Evolutionary conservation across 2,329 filamentous ascomycete genomes (phyloP), one percentile per base, ranked within the genome.

Genomic region (Nemania sp.): DNA sequence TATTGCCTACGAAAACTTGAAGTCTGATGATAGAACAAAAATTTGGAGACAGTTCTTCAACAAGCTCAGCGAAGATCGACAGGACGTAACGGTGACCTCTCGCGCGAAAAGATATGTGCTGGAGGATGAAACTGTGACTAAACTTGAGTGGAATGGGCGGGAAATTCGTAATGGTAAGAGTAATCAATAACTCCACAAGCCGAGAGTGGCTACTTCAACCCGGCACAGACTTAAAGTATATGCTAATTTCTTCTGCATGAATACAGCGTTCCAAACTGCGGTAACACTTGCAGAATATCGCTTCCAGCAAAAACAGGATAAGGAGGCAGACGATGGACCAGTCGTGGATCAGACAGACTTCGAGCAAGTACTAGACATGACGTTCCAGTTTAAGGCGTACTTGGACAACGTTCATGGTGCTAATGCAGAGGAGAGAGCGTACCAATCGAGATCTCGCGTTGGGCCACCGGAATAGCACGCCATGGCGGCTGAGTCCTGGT

Each of bases 41-140:
- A 62, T 79, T 5, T 80, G 78, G 77, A 49, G 74, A 5, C 75
- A 67, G 0, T 75, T 79, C 58, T 65, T 78, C 13, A 55, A 75
- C n/a, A 78, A 77, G 32, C 72, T 79, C 4, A 67, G 60, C 2
- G 26, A 66, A 18, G 76, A 78, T 1, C 63, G 76, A 1, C 65
- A 67, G n/a, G 67, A 70, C 29, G 8, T 32, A 8, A 32, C 29
- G 8, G 29, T 32, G 8, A 32, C 29, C 4, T 32, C 29, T 32
- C 29, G 29, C 8, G 29, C 70, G n/a, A 73, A 72, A 26, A 68
- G 73, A 3, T 74, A 73, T 35, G 69, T 74, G 35, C 22, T 3
- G 45, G 67, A 18, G 38, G 53, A 5, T 32, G 29, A 32, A 8
- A 66, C 68, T n/a, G 67, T 74, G 18, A 32, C 29, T 32, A 49